Conservation (phyloP, 208 protist species). For the Angomonas ambiguus region DNA sequence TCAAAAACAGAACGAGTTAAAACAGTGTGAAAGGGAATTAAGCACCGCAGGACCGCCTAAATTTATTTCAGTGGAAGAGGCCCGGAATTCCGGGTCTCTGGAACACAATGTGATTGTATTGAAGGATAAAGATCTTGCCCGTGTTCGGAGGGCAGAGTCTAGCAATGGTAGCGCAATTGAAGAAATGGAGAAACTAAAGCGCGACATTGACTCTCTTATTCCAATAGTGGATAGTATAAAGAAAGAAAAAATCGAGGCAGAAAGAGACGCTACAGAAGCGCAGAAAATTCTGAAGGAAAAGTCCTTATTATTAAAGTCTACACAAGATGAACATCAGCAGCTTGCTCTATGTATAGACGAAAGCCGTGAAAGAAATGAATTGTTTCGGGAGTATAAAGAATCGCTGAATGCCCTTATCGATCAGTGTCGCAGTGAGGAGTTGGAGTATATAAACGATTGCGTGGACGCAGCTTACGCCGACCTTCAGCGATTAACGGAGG, state of each 20-base stretch:
- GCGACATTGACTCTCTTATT: neutral
- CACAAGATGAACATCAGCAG: neutral
- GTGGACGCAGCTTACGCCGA: slow-evolving; percentile 24
- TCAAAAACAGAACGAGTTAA: slow-evolving; percentile 24
- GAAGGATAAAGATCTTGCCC: slow-evolving; percentile 30
- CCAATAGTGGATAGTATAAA: neutral
- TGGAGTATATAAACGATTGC: neutral
- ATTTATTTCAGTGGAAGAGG: slow-evolving; percentile 35
- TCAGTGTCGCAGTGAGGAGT: slow-evolving; percentile 6
- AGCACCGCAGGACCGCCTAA: slow-evolving; percentile 33
- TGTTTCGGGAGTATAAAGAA: slow-evolving; percentile 25
- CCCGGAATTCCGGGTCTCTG: neutral
- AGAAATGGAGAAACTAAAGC: neutral
- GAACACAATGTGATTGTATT: slow-evolving; percentile 24
- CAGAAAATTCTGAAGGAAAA: neutral
- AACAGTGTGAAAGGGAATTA: slow-evolving; percentile 43
- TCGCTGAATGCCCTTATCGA: slow-evolving; percentile 33
- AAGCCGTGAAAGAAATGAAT: neutral
- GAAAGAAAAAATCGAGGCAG: neutral
- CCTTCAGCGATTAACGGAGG: slow-evolving; percentile 12
- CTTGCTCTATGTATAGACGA: neutral
- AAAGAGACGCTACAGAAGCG: neutral
- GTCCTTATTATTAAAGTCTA: neutral
- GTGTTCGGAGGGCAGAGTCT: slow-evolving; percentile 34
- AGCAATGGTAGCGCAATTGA: slow-evolving; percentile 8